Evolutionary conservation across 2,329 filamentous ascomycete genomes (phyloP).

Genomic region (Septoria petroselini): DNA sequence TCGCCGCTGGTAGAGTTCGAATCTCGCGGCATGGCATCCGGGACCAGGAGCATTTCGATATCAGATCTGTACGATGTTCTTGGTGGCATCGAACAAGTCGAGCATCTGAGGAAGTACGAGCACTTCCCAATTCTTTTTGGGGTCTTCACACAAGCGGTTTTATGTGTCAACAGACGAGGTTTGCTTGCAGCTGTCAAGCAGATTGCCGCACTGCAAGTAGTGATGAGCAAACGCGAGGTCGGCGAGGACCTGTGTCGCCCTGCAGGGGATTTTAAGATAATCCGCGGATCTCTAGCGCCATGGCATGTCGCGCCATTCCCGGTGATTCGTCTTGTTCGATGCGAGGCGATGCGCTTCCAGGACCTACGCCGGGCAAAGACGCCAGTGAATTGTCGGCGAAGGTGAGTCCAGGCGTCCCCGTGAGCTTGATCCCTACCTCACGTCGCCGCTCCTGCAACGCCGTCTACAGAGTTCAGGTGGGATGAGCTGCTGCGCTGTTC

Average conservation of each 20-base stretch:
- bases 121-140: constrained; percentile 3
- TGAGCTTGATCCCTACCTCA: background rate
- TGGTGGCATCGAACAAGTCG: constrained; percentile 16
- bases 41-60: constrained; percentile 27
- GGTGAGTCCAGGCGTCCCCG: background rate
- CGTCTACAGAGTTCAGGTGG: background rate
- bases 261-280: background rate
- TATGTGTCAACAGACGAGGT: constrained; percentile 8
- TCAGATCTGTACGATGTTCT: constrained; percentile 22
- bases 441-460: background rate
- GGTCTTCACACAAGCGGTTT: constrained; percentile 7
- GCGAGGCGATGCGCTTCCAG: background rate
- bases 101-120: constrained; percentile 5
- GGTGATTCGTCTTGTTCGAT: background rate
- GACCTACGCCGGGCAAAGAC: background rate
- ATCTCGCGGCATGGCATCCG: constrained; percentile 11
- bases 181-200: constrained; percentile 5
- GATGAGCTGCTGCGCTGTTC: too few relatives aligned
- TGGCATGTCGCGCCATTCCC: background rate
- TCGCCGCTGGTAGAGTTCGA: constrained; percentile 14
- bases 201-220: constrained; percentile 4
- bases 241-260: constrained; percentile 14
- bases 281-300: background rate
- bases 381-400: constrained; percentile 2
- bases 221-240: constrained; percentile 13